Base-by-base conservation (phyloP, 1,284 basidiomycete genomes). In the Tilletia indica region DNA sequence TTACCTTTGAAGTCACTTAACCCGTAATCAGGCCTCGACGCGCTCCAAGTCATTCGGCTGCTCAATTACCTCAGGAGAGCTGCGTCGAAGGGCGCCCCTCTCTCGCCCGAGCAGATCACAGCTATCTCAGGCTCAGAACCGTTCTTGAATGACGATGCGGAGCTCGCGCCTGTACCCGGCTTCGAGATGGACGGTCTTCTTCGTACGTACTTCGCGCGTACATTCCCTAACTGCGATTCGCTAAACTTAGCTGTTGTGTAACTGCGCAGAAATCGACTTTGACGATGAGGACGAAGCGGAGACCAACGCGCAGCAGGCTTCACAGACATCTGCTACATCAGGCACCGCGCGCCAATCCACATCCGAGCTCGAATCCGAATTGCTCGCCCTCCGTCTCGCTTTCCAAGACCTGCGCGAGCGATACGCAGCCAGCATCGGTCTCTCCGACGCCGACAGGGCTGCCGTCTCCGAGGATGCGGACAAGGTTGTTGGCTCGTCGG, bases 161-260 rank as follows among this genome's bases (percentile, higher is more conserved):
- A 84, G 69, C 71, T 84, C 47, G 74, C 76, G 38, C 83, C 83
- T 11, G 83, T 84, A 6, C 67, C 70, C 0, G 82, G 82, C 2
- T 78, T 75, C 58, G 82, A 84, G 58, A 73, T 77, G 25, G 82
- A 84, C 72, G 82, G 82, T 5, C 69, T 84, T 45, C 71, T 84
- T 21, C 82, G 77, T 67, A 25, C 21, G 49, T 68, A 25, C 38
- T 12, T 31, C 9, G 2, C 51, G 51, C 51, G 2, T 31, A 54
- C 42, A 45, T 8, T 45, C 42, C 6, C 42, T 31, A 31, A 31
- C 25, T 31, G 25, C 25, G 1, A 31, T 54, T 9, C 51, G 51
- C 51, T n/a, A 19, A 19, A 67, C n/a, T 16, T 21, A 2, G 25
- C 25, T 31, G 25, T 31, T 31, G 25, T 31, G 25, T 1, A 1